A percentile compares a stretch with the other conserved stretches of the same genome.
Conservation (phyloP, 2,329 filamentous ascomycete species). For the Diaporthe humulicola region DNA sequence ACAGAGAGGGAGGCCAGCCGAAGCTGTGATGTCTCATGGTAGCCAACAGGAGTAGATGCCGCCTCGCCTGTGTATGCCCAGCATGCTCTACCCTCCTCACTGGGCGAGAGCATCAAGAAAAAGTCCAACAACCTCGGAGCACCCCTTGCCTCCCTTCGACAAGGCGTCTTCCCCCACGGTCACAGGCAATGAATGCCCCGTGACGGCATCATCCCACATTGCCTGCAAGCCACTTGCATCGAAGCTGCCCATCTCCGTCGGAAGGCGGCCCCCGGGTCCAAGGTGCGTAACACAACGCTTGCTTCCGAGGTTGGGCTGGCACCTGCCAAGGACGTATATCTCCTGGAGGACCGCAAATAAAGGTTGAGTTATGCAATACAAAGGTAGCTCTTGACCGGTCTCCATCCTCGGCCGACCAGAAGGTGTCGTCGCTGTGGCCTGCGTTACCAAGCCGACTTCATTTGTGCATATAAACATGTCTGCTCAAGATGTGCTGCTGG, state of each 20-base stretch:
- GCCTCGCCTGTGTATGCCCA: neutral
- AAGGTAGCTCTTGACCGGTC: neutral
- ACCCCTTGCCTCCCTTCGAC: neutral
- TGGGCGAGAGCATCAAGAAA: neutral
- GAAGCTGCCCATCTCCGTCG: constrained; percentile 30
- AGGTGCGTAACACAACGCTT: constrained; percentile 33
- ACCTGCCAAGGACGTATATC: constrained; percentile 9
- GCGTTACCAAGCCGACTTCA: neutral
- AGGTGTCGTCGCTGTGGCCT: neutral
- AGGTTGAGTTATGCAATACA: neutral
- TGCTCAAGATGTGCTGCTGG: neutral
- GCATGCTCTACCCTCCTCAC: neutral
- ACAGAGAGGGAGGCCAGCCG: neutral
- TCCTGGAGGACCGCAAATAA: neutral
- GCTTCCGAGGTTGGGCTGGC: constrained; percentile 20
- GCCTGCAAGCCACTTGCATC: constrained; percentile 37
- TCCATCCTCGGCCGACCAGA: neutral
- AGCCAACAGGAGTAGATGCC: neutral
- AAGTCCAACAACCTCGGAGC: neutral
- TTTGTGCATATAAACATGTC: neutral
- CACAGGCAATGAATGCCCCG: neutral
- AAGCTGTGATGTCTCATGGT: neutral
- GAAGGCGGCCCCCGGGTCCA: constrained; percentile 7
- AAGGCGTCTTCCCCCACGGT: neutral
- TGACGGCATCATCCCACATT: constrained; percentile 18